Percentiles rank a stretch among this genome's conserved stretches.
Conservation (phyloP, 805 yeast genomes). For the Zygoascus flipseniorum region DNA sequence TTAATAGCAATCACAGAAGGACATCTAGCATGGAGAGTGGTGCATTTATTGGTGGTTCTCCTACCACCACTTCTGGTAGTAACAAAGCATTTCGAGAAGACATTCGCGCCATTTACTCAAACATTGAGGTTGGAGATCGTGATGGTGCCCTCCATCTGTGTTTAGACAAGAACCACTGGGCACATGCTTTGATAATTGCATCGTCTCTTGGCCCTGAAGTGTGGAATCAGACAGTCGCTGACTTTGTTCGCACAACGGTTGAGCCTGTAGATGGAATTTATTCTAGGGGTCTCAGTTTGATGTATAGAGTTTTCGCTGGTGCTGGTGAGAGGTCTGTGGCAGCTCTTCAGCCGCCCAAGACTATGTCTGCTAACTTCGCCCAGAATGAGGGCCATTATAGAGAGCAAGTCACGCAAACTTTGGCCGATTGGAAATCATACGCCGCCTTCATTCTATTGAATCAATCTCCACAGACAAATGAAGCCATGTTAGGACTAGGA, state of each 20-base stretch:
- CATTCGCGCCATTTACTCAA: constrained; percentile 12
- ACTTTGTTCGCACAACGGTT: constrained; percentile 43
- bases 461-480: constrained; percentile 20
- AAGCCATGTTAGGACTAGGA: constrained; percentile 31
- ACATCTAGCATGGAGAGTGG: constrained; percentile 8
- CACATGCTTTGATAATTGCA: constrained; percentile 66
- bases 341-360: constrained; percentile 34
- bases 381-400: constrained; percentile 7
- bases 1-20: constrained; percentile 4
- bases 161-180: constrained; percentile 60
- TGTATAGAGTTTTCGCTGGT: constrained; percentile 60
- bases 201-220: constrained; percentile 53
- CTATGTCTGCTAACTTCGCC: constrained; percentile 9
- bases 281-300: constrained; percentile 38
- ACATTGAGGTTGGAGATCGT: constrained; percentile 43
- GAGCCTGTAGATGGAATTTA: constrained; percentile 12
- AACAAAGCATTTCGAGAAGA: constrained; percentile 11
- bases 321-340: constrained; percentile 45
- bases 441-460: constrained; percentile 26
- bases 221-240: constrained; percentile 50
- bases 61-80: not conserved
- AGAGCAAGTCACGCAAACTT: constrained; percentile 10
- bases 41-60: not conserved
- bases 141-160: constrained; percentile 58
- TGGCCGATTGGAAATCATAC: constrained; percentile 26